Conservation (phyloP, 805 yeast species). For the Yamadazyma phyllophila region DNA sequence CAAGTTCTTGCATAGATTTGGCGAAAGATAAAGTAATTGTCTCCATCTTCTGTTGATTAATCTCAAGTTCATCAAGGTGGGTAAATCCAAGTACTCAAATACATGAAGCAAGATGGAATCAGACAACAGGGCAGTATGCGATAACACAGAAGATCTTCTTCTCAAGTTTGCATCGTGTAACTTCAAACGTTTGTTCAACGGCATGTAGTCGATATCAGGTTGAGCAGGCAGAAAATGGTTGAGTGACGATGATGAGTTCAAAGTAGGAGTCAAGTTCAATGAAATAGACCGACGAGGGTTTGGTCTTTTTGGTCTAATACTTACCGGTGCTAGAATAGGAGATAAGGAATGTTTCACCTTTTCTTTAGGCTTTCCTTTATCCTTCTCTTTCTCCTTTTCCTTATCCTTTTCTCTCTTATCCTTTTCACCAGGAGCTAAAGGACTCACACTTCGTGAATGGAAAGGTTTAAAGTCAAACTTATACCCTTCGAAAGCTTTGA, state of each 20-base stretch:
- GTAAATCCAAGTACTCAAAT: slow-evolving; percentile 53
- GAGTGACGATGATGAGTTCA: not conserved
- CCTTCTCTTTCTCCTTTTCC: slow-evolving; percentile 1
- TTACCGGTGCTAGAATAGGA: not conserved
- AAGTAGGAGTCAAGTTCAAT: slow-evolving; percentile 7
- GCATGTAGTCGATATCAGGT: slow-evolving; percentile 29
- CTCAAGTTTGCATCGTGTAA: slow-evolving; percentile 37
- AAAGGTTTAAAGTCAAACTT: slow-evolving; percentile 12
- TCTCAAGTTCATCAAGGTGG: slow-evolving; percentile 58
- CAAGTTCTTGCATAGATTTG: slow-evolving; percentile 47
- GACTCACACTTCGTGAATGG: slow-evolving; percentile 16
- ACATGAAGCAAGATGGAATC: slow-evolving; percentile 56
- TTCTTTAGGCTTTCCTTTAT: not conserved
- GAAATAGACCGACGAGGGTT: slow-evolving; percentile 8
- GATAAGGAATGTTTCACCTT: not conserved
- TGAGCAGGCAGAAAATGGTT: slow-evolving; percentile 8
- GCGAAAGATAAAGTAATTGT: slow-evolving; percentile 57
- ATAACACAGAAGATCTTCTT: slow-evolving; percentile 57
- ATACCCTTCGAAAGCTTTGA: slow-evolving; percentile 7
- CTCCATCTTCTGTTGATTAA: slow-evolving; percentile 67
- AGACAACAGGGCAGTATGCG: slow-evolving; percentile 55
- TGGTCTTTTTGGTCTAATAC: slow-evolving; percentile 6
- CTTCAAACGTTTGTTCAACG: slow-evolving; percentile 53
- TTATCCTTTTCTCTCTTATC: not conserved
- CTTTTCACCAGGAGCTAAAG: slow-evolving; percentile 6